These are phyloP conservation scores for Abortiporus biennis DNA, from an alignment of 1,284 basidiomycete genomes.

Conservation along the genomic window DNA sequence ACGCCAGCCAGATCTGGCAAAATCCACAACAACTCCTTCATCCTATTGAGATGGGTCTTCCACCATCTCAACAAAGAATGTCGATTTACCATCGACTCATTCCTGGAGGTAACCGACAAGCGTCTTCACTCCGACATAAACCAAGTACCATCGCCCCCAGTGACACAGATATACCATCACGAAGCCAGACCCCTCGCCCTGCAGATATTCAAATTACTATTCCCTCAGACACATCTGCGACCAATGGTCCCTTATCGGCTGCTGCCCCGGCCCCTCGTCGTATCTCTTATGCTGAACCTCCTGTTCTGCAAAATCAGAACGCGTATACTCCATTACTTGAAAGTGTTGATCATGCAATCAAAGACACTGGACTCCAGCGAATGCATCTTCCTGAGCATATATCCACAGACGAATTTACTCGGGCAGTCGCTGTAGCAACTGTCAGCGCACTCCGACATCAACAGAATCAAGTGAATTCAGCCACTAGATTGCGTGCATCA, in stretches of 20 bases:
- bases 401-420: conserved; percentile 83
- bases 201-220: too few species aligned
- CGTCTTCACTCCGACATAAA: conserved; percentile 32
- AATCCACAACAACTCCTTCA: conserved; percentile 87
- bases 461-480: conserved; percentile 38
- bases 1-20: conserved; percentile 99
- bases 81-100: conserved; percentile 72
- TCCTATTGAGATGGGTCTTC: conserved; percentile 51
- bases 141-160: conserved; percentile 34
- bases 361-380: conserved; percentile 49
- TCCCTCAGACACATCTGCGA: conserved; percentile 13
- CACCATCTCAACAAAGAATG: conserved; percentile 47
- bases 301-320: conserved; percentile 24
- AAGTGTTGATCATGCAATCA: conserved; percentile 69
- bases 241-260: too few species aligned
- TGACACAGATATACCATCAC: conserved; percentile 31
- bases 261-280: conserved; percentile 21
- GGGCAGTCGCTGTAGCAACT: conserved; percentile 87
- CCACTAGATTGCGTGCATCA: conserved; percentile 32
- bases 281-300: conserved; percentile 50
- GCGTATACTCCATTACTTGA: conserved; percentile 69
- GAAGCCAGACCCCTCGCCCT: conserved; percentile 35
- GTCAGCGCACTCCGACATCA: conserved; percentile 80
- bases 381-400: conserved; percentile 61
- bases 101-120: conserved; percentile 22